Evolutionary conservation across 441 rosid species (phyloP), one percentile per base, ranked within the genome.

Genomic region (Brassica hybrid): DNA sequence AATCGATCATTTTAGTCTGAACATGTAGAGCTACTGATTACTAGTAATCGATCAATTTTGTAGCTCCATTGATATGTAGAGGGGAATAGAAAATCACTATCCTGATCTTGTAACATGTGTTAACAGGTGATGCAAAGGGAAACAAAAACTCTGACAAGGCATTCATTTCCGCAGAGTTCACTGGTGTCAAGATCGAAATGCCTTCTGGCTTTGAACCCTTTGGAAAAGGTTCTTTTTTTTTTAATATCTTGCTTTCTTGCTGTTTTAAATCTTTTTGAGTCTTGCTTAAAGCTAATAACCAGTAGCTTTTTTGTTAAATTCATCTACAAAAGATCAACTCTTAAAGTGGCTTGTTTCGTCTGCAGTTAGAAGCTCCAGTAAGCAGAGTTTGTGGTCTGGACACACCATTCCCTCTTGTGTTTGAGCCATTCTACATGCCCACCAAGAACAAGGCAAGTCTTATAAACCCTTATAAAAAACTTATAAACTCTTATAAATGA

Each of bases 381-480:
- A 88, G 90, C 57, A 87, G 97, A 83, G 86, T 95, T 19, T 95
- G 97, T 59, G 99, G 98, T 60, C 81, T 91, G 48, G 97, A 93
- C 85, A 95, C 99, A 6, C 99, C 99, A 8, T 91, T 91, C 76
- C 98, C 99, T 13, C 96, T 90, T 32, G 96, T 93, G 67, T 93
- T 95, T 23, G 98, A 94, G 65, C 99, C 98, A 10, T 93, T 94
- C 75, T 93, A 93, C 77, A 79, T 94, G 86, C 98, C 97, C 60
- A 93, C 83, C 64, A 93, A 93, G 89, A 95, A 91, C 86, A 91
- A 90, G 91, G 97, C 86, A 73, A 74, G 68, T 13, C 27, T 23
- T 23, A 23, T 23, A 23, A 23, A 23, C 1, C 27, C 27, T 23
- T 23, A 23, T 23, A 23, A 23, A 23, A 23, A 3, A 23, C 3